Percentiles rank a stretch among this genome's conserved stretches.
Conservation (phyloP, 345 rosid species). For the Cardamine resedifolia region DNA sequence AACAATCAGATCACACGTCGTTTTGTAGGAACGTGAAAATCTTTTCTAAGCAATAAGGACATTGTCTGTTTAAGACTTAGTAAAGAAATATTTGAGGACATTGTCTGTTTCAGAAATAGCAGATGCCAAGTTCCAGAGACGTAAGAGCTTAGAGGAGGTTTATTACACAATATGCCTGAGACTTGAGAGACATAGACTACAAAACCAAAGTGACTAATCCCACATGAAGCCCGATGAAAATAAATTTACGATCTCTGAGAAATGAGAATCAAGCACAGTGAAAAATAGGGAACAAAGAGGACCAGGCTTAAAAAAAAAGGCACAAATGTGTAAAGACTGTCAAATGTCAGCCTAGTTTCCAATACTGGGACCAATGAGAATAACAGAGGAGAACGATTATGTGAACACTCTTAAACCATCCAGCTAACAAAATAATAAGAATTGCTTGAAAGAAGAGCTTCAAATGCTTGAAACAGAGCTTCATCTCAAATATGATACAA, state of each 20-base stretch:
- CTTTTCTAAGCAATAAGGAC: not conserved
- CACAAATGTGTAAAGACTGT: not conserved
- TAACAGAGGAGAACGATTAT: not conserved
- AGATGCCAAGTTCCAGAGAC: not conserved
- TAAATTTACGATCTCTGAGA: not conserved
- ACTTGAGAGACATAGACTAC: not conserved
- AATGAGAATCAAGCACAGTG: not conserved
- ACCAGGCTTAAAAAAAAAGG: not conserved
- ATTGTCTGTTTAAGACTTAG: not conserved
- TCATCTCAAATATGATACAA: conserved; percentile 24
- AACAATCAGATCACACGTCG: too few relatives aligned
- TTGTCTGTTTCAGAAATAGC: not conserved
- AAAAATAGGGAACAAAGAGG: not conserved
- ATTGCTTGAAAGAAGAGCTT: not conserved
- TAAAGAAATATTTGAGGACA: not conserved
- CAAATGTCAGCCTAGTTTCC: not conserved
- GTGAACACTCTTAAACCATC: not conserved
- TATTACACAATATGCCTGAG: not conserved
- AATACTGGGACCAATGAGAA: not conserved
- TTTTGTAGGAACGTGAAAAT: not conserved
- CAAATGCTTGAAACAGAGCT: too few relatives aligned
- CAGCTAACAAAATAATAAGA: not conserved
- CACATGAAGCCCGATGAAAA: not conserved
- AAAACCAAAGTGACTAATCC: conserved; percentile 4
- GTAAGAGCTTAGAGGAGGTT: not conserved